Conservation (phyloP, 1,284 basidiomycete genomes). For the Volvariella volvacea region DNA sequence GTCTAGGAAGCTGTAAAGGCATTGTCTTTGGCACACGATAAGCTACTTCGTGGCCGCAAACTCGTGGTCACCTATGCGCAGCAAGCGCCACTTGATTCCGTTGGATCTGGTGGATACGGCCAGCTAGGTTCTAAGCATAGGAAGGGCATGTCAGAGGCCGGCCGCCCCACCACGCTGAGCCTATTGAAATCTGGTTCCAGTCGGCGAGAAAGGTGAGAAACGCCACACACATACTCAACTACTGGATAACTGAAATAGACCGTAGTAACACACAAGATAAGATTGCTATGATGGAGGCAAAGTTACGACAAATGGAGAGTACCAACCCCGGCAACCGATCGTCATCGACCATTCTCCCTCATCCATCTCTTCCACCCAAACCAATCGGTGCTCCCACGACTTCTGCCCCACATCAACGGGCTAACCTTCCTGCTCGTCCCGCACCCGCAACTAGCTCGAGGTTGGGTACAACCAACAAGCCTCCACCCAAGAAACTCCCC, state of each 20-base stretch:
- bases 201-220: slow-evolving; percentile 25
- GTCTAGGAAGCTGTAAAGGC: slow-evolving; percentile 82
- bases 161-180: slow-evolving; percentile 82
- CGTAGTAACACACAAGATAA: slow-evolving; percentile 71
- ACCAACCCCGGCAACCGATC: slow-evolving; percentile 15
- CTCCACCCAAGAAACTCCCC: no score
- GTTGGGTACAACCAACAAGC: no score
- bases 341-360: slow-evolving; percentile 20
- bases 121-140: slow-evolving; percentile 22
- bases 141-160: slow-evolving; percentile 48
- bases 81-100: slow-evolving; percentile 56
- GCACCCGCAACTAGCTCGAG: no score
- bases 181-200: slow-evolving; percentile 68
- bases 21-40: slow-evolving; percentile 69
- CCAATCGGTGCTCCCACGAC: slow-evolving; percentile 17
- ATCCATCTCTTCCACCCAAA: slow-evolving; percentile 50
- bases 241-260: slow-evolving; percentile 1
- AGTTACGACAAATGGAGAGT: slow-evolving; percentile 73
- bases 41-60: slow-evolving; percentile 79
- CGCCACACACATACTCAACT: slow-evolving; percentile 14
- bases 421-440: no score
- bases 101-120: slow-evolving; percentile 8
- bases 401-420: no score
- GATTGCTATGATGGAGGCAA: slow-evolving; percentile 94
- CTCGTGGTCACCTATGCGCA: slow-evolving; percentile 87